These are phyloP conservation scores for Mentha longifolia DNA, from an alignment of 257 asterid genomes.

Conservation along the genomic window DNA sequence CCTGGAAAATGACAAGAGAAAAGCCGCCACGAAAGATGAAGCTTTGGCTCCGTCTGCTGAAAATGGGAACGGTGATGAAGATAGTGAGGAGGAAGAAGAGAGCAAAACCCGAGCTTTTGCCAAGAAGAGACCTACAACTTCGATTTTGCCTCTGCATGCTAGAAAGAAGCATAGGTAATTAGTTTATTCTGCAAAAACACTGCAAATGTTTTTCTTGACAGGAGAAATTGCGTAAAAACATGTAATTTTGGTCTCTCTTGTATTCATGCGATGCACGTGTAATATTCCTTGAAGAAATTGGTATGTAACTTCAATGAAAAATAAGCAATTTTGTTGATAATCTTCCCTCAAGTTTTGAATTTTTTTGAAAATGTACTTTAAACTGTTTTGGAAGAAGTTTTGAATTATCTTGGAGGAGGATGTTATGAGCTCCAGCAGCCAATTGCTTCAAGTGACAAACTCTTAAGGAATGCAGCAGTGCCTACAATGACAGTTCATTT, in stretches of 20 bases:
- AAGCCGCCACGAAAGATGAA: conserved; percentile 42
- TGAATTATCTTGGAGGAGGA: conserved; percentile 95
- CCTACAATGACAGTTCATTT: conserved; percentile 53
- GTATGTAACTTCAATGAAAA: background rate
- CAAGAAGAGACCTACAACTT: conserved; percentile 59
- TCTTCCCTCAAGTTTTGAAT: background rate
- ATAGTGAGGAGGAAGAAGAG: conserved; percentile 76
- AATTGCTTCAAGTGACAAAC: conserved; percentile 94
- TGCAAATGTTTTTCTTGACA: background rate
- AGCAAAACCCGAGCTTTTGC: conserved; percentile 71
- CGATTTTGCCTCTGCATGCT: conserved; percentile 28
- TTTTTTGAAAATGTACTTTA: background rate
- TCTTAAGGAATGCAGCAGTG: conserved; percentile 84
- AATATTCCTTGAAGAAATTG: background rate
- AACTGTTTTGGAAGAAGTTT: too few species aligned
- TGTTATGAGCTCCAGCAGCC: conserved; percentile 93
- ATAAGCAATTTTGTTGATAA: background rate
- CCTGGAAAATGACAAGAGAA: conserved; percentile 55
- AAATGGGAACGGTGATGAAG: conserved; percentile 51
- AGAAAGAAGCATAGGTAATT: conserved; percentile 51
- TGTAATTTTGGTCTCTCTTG: background rate
- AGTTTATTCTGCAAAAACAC: background rate
- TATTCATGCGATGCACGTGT: too few species aligned
- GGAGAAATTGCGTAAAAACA: background rate
- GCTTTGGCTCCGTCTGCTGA: conserved; percentile 41